Evolutionary conservation across 306 rosid species (phyloP).

Genomic region (Vigna angularis): DNA sequence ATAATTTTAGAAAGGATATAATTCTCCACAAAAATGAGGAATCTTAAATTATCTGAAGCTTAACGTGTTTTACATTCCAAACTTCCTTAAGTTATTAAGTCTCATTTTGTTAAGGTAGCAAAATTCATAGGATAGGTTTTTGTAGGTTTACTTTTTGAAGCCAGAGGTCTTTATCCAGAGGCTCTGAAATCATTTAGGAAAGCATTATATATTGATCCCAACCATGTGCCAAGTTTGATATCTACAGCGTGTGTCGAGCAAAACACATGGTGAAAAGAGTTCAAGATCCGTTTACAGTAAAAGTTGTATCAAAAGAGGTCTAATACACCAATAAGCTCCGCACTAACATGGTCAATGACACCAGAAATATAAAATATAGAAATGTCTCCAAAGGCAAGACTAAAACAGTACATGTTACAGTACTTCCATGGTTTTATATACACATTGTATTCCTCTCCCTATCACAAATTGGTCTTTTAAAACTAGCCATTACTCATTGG

Average conservation of each 20-base stretch:
- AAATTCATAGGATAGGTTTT: neutral
- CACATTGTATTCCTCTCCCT: too few relatives aligned
- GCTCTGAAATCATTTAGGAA: slow-evolving; percentile 73
- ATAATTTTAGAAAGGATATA: neutral
- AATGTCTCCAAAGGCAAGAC: too few relatives aligned
- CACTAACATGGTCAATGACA: too few relatives aligned
- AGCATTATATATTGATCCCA: slow-evolving; percentile 79
- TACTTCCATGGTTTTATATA: too few relatives aligned
- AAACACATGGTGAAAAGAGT: neutral
- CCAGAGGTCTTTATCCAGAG: slow-evolving; percentile 75
- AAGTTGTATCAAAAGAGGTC: too few relatives aligned
- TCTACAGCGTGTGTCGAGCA: slow-evolving; percentile 60
- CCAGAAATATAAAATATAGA: too few relatives aligned
- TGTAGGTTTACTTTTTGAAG: slow-evolving; percentile 76
- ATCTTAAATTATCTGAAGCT: slow-evolving; percentile 3
- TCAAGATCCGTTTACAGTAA: neutral
- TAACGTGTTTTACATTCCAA: slow-evolving; percentile 3
- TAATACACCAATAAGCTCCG: too few relatives aligned
- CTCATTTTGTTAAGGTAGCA: neutral
- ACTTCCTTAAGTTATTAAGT: neutral
- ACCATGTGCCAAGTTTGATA: slow-evolving; percentile 83
- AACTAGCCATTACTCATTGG: too few relatives aligned
- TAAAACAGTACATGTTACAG: too few relatives aligned
- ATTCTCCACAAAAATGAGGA: neutral
- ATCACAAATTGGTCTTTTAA: too few relatives aligned